Percentiles rank a stretch among this genome's conserved stretches.
Conservation (phyloP, 495 filamentous ascomycete species). For the Penicillium longicatenatum region DNA sequence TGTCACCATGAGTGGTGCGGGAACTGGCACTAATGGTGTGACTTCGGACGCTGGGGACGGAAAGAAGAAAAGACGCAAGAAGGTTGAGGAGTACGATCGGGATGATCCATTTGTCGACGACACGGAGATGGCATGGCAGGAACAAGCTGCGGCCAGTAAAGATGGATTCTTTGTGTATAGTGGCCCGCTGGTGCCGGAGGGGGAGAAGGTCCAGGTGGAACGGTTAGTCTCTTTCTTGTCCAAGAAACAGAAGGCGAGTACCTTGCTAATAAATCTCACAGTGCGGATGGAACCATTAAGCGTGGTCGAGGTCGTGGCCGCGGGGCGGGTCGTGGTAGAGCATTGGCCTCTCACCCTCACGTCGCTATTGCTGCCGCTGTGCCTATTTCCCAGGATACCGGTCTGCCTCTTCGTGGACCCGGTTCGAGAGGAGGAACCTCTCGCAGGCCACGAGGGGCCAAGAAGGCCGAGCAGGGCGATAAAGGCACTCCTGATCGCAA, state of each 20-base stretch:
- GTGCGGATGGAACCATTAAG: conserved; percentile 74
- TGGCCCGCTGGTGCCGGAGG: conserved; percentile 81
- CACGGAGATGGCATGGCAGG: conserved; percentile 92
- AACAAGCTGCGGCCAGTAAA: conserved; percentile 88
- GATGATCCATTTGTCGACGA: conserved; percentile 98
- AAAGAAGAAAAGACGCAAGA: conserved; percentile 72
- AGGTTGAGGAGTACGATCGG: conserved; percentile 94
- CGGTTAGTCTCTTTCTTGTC: conserved; percentile 49
- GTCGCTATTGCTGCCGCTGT: conserved; percentile 43
- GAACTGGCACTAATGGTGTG: conserved; percentile 45
- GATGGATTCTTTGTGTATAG: conserved; percentile 92
- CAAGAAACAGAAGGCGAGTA: not conserved
- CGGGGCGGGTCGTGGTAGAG: conserved; percentile 51
- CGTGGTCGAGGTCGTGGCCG: conserved; percentile 75
- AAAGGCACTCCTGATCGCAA: conserved; percentile 58
- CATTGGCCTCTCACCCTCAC: conserved; percentile 40
- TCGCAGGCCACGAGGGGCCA: conserved; percentile 78
- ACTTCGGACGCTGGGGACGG: conserved; percentile 52
- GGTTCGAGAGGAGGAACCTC: conserved; percentile 80
- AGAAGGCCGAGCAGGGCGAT: conserved; percentile 64
- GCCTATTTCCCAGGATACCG: conserved; percentile 49
- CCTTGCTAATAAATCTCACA: conserved; percentile 40
- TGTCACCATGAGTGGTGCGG: conserved; percentile 67
- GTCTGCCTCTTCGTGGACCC: conserved; percentile 62
- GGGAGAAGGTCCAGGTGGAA: conserved; percentile 83